phyloP scores from a whole-genome alignment of 306 rosid genomes.

The Castanopsis chinensis region DNA sequence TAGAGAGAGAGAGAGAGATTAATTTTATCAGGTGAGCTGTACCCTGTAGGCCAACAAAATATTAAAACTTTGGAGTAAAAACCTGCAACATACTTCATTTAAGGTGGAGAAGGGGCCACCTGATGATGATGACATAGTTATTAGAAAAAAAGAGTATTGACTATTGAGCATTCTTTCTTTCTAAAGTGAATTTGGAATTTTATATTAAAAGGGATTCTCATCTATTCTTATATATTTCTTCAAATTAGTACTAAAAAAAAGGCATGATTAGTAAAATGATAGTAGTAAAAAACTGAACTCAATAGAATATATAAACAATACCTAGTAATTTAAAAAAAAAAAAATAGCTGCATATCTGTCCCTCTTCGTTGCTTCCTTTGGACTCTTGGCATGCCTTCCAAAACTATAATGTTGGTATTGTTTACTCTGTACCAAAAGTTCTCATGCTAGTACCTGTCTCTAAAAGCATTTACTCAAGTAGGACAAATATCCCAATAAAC shows the following conservation, averaged over 20 bases:
- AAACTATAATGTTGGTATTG: neutral
- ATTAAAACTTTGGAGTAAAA: neutral
- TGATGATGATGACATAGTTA: neutral
- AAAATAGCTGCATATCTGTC: neutral
- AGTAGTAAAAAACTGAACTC: neutral
- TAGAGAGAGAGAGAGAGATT: neutral
- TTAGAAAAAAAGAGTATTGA: neutral
- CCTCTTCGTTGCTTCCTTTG: neutral
- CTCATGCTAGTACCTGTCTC: neutral
- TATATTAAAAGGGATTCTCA: neutral
- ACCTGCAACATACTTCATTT: neutral
- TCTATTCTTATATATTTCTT: too few species aligned
- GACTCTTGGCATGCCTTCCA: conserved; percentile 8
- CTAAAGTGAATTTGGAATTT: neutral
- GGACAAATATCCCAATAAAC: neutral
- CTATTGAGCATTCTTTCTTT: neutral
- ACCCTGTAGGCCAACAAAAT: neutral
- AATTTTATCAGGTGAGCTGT: neutral
- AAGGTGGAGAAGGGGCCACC: neutral
- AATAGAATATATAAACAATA: too few species aligned
- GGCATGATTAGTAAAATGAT: neutral
- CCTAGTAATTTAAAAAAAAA: neutral
- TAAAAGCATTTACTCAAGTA: neutral
- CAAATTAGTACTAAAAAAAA: too few species aligned
- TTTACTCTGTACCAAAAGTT: neutral